phyloP scores from a whole-genome alignment of 306 rosid species.

The Ceratonia siliqua region DNA sequence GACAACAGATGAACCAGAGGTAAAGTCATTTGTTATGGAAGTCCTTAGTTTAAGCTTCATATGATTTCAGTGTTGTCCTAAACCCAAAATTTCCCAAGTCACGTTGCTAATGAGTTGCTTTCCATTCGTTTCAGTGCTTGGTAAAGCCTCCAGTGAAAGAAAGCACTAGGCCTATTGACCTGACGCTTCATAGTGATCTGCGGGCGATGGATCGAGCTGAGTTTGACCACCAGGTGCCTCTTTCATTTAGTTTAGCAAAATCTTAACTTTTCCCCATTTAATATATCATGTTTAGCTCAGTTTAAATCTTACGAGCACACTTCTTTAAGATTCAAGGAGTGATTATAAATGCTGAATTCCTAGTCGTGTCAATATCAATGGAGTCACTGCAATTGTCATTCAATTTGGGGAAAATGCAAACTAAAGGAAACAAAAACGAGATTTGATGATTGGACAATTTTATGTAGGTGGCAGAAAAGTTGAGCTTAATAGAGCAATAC shows the following conservation, averaged over 20 bases:
- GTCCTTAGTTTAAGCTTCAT: not conserved
- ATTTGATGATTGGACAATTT: constrained; percentile 21
- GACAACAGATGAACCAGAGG: constrained; percentile 99
- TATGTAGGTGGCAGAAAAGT: constrained; percentile 72
- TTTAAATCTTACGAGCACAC: not conserved
- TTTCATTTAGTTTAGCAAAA: not conserved
- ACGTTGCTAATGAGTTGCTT: constrained; percentile 9
- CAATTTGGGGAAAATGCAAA: not conserved
- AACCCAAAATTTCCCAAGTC: not conserved
- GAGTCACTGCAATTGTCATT: constrained; percentile 4
- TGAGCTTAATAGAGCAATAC: constrained; percentile 70
- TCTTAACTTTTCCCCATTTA: not conserved
- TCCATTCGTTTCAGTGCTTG: constrained; percentile 61
- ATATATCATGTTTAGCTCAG: not conserved
- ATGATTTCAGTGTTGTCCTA: not conserved
- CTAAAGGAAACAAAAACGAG: not conserved
- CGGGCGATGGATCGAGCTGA: constrained; percentile 80
- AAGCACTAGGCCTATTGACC: constrained; percentile 68
- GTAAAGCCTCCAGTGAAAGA: constrained; percentile 80
- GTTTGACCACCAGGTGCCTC: constrained; percentile 79
- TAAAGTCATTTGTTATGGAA: constrained; percentile 26
- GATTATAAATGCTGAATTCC: not conserved
- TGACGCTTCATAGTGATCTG: constrained; percentile 68
- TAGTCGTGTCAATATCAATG: not conserved
- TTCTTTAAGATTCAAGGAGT: not conserved